phyloP scores from a whole-genome alignment of 371 early-diverging fungal species.

The Lichtheimia hyalospora region DNA sequence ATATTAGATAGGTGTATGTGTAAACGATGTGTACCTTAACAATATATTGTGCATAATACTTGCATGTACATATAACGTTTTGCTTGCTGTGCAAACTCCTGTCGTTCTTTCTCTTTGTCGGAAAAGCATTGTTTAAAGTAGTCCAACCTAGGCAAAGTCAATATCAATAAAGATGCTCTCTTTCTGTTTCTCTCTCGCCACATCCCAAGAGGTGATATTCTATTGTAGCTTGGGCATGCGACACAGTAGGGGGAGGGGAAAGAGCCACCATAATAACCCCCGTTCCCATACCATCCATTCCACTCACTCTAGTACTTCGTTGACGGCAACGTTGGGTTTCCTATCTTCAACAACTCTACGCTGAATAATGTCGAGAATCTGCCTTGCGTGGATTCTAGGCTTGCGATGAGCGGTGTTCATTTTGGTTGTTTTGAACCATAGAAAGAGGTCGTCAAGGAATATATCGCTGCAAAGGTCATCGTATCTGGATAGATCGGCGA shows the following conservation, averaged over 20 bases:
- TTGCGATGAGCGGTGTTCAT: conserved; percentile 41
- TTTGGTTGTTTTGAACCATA: conserved; percentile 73
- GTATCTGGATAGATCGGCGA: conserved; percentile 57
- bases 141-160: conserved; percentile 30
- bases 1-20: conserved; percentile 48
- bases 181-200: background rate
- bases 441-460: conserved; percentile 60
- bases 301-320: conserved; percentile 22
- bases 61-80: conserved; percentile 53
- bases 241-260: background rate
- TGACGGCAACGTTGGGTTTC: conserved; percentile 42
- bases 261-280: background rate
- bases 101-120: conserved; percentile 29
- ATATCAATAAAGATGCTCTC: background rate
- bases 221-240: background rate
- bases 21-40: background rate
- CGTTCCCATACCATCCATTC: background rate
- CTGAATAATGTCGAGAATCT: conserved; percentile 58
- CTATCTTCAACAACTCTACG: conserved; percentile 41
- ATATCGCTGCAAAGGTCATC: conserved; percentile 74
- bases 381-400: conserved; percentile 31
- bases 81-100: conserved; percentile 48
- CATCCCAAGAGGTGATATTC: background rate
- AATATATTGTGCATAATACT: conserved; percentile 14
- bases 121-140: conserved; percentile 34